Evolutionary conservation across 768 basidiomycete species (phyloP).

Genomic region (Trametopsis cervina): DNA sequence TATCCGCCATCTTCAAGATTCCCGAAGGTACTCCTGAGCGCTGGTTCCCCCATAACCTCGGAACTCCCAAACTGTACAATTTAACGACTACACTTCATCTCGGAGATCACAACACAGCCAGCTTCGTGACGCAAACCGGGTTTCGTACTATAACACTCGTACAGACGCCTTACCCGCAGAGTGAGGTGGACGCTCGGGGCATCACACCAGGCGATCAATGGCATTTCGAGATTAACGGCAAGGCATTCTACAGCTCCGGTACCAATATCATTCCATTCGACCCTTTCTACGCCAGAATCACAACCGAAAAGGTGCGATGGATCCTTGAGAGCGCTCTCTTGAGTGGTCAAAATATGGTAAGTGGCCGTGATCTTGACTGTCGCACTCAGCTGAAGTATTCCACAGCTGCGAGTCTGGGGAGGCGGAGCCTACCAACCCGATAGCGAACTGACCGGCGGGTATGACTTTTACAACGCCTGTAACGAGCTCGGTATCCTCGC

Average conservation of each 20-base stretch:
- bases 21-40: slow-evolving; percentile 39
- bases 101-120: slow-evolving; percentile 8
- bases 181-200: slow-evolving; percentile 37
- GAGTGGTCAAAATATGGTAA: slow-evolving; percentile 55
- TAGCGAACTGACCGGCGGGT: slow-evolving; percentile 34
- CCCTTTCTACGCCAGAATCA: slow-evolving; percentile 47
- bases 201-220: slow-evolving; percentile 56
- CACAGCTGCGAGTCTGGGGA: slow-evolving; percentile 52
- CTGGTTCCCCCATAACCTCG: slow-evolving; percentile 53
- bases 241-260: slow-evolving; percentile 46
- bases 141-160: slow-evolving; percentile 54
- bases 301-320: slow-evolving; percentile 45
- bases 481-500: slow-evolving; percentile 55
- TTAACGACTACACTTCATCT: slow-evolving; percentile 36
- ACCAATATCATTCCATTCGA: slow-evolving; percentile 59
- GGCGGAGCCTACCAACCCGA: slow-evolving; percentile 36
- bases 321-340: slow-evolving; percentile 46
- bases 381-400: background rate
- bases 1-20: slow-evolving; percentile 38
- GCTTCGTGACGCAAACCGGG: slow-evolving; percentile 41
- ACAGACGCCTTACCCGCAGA: slow-evolving; percentile 39
- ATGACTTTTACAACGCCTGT: slow-evolving; percentile 51
- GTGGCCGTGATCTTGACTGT: slow-evolving; percentile 14
- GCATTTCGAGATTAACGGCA: slow-evolving; percentile 55
- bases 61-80: slow-evolving; percentile 48